Evolutionary conservation across 148 eudicot species (phyloP).

Genomic region (Mesembryanthemum crystallinum): DNA sequence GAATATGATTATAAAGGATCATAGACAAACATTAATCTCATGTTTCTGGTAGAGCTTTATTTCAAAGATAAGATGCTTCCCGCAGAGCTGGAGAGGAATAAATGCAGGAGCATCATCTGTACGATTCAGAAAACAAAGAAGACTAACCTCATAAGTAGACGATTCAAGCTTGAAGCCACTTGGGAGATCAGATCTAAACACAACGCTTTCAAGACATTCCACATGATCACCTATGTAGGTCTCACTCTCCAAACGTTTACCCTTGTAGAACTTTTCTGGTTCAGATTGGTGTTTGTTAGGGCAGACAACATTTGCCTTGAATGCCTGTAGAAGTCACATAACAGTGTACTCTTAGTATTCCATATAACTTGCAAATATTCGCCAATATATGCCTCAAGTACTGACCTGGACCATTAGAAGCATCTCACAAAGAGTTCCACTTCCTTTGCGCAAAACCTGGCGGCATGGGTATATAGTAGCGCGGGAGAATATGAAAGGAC

Average conservation of each 20-base stretch:
- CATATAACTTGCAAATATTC: background rate
- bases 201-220: conserved; percentile 99
- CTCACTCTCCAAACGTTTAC: conserved; percentile 89
- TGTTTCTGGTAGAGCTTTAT: no score
- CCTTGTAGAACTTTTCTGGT: conserved; percentile 79
- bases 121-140: background rate
- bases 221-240: conserved; percentile 99
- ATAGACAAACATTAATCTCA: background rate
- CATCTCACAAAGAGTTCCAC: conserved; percentile 99
- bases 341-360: conserved; percentile 1
- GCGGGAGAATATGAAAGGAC: conserved; percentile 96
- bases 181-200: conserved; percentile 98
- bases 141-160: conserved; percentile 75
- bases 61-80: background rate
- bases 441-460: conserved; percentile 99
- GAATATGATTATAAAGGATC: background rate
- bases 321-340: conserved; percentile 60
- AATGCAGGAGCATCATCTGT: background rate
- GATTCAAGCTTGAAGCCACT: conserved; percentile 94
- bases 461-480: conserved; percentile 98
- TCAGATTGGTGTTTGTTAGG: conserved; percentile 98
- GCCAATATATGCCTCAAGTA: conserved; percentile 6
- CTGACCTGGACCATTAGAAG: conserved; percentile 99
- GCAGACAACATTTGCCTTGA: conserved; percentile 85
- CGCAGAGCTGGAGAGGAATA: background rate